A percentile compares a stretch with the other conserved stretches of the same genome.
Conservation (phyloP, 2,329 filamentous ascomycete genomes). For the Trichoderma sp. region DNA sequence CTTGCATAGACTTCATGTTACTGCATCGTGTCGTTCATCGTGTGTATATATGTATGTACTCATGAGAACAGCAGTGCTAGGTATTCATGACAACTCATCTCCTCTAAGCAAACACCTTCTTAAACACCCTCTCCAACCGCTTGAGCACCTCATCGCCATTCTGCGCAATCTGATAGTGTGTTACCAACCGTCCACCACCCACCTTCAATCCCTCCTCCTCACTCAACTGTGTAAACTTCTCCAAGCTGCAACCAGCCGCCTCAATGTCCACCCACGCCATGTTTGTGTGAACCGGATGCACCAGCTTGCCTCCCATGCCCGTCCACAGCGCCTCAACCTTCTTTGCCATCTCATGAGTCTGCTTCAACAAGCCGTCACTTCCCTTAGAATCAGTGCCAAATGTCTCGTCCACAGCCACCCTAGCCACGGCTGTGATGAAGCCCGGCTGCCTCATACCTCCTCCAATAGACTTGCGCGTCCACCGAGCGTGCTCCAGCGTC, state of each 20-base stretch:
- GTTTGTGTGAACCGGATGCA: constrained; percentile 78
- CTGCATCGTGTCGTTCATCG: background rate
- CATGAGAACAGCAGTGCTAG: background rate
- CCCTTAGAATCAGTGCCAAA: constrained; percentile 41
- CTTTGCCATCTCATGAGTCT: constrained; percentile 62
- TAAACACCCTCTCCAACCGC: constrained; percentile 56
- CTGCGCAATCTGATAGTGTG: constrained; percentile 61
- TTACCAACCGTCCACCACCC: constrained; percentile 43
- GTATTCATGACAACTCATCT: background rate
- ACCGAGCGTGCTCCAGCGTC: constrained; percentile 40
- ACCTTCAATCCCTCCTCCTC: constrained; percentile 44
- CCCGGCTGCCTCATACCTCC: constrained; percentile 73
- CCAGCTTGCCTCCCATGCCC: constrained; percentile 64
- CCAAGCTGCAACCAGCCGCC: constrained; percentile 47
- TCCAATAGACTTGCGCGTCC: constrained; percentile 67
- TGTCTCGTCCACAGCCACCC: constrained; percentile 60
- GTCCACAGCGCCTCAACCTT: constrained; percentile 69
- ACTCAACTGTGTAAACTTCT: constrained; percentile 41
- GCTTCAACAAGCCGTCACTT: constrained; percentile 55
- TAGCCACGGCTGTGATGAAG: constrained; percentile 67
- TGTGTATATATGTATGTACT: background rate
- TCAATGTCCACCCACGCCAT: constrained; percentile 84
- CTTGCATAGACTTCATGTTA: background rate
- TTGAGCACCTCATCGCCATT: constrained; percentile 58
- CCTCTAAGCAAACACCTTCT: constrained; percentile 31